Evolutionary conservation across 139 green algal species (phyloP).

Genomic region (Pleodorina starrii): DNA sequence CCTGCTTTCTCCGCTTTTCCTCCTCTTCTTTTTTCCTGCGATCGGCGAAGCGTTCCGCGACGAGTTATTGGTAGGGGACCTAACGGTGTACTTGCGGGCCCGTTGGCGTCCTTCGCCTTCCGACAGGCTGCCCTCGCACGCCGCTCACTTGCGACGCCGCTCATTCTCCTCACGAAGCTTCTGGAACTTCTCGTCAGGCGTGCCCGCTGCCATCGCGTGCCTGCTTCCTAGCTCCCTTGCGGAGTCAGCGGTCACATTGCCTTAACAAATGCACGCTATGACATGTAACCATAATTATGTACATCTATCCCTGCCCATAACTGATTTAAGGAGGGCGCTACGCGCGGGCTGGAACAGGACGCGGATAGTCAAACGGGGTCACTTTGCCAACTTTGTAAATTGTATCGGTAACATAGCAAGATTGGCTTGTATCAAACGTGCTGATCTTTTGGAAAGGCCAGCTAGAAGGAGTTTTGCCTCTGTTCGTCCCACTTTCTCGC

Average conservation of each 20-base stretch:
- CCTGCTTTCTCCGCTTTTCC: constrained; percentile 47
- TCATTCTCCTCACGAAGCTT: constrained; percentile 53
- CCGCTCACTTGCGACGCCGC: constrained; percentile 42
- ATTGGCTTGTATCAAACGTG: background rate
- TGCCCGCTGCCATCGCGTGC: background rate
- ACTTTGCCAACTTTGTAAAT: too few relatives aligned
- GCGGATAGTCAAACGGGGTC: constrained; percentile 7
- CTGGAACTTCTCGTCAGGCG: constrained; percentile 44
- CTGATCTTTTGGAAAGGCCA: background rate
- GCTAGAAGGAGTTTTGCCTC: background rate
- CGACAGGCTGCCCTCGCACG: background rate
- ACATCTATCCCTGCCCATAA: background rate
- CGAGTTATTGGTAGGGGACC: background rate
- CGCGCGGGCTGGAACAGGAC: background rate
- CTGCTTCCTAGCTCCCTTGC: background rate
- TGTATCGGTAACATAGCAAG: background rate
- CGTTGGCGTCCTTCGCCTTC: too few relatives aligned
- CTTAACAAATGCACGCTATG: background rate
- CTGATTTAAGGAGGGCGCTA: background rate
- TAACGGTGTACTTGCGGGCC: too few relatives aligned
- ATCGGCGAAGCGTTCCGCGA: background rate
- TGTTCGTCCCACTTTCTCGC: background rate
- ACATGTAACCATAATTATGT: background rate
- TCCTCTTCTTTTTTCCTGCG: constrained; percentile 60
- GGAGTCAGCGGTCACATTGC: background rate